Evolutionary conservation across 371 early-diverging fungal species (phyloP).

Genomic region (Apophysomyces variabilis): DNA sequence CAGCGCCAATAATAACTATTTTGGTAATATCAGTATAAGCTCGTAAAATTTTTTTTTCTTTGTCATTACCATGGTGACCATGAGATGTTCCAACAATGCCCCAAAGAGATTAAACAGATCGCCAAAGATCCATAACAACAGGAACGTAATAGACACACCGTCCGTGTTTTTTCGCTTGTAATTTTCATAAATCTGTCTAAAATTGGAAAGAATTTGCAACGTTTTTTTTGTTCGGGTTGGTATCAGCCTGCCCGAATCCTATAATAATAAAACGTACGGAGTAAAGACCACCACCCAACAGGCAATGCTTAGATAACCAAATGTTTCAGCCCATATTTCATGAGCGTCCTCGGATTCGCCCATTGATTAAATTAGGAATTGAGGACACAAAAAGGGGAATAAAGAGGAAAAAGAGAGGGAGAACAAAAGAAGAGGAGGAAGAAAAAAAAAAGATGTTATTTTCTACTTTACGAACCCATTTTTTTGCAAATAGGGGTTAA

Average conservation of each 20-base stretch:
- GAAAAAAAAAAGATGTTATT: neutral
- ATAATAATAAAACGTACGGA: conserved; percentile 57
- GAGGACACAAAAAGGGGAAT: neutral
- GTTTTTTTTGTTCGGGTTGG: neutral
- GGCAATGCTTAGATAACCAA: conserved; percentile 59
- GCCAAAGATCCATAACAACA: conserved; percentile 82
- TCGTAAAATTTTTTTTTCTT: conserved; percentile 6
- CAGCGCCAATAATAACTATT: conserved; percentile 46
- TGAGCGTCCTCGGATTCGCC: conserved; percentile 3
- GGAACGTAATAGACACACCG: conserved; percentile 69
- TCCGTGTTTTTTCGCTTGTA: conserved; percentile 63
- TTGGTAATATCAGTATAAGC: conserved; percentile 5
- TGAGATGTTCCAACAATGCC: conserved; percentile 68
- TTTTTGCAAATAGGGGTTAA: neutral
- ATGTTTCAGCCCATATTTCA: conserved; percentile 33
- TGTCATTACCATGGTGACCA: conserved; percentile 66
- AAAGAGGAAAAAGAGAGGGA: conserved; percentile 7
- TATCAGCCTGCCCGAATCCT: neutral
- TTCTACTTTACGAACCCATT: neutral
- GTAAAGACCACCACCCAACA: conserved; percentile 75
- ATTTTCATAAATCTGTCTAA: conserved; percentile 69
- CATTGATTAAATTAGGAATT: neutral
- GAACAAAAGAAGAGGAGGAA: neutral
- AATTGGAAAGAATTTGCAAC: neutral
- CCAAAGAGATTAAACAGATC: conserved; percentile 84